phyloP scores from a whole-genome alignment of 2,329 filamentous ascomycete genomes.

The Aspergillus fischeri region DNA sequence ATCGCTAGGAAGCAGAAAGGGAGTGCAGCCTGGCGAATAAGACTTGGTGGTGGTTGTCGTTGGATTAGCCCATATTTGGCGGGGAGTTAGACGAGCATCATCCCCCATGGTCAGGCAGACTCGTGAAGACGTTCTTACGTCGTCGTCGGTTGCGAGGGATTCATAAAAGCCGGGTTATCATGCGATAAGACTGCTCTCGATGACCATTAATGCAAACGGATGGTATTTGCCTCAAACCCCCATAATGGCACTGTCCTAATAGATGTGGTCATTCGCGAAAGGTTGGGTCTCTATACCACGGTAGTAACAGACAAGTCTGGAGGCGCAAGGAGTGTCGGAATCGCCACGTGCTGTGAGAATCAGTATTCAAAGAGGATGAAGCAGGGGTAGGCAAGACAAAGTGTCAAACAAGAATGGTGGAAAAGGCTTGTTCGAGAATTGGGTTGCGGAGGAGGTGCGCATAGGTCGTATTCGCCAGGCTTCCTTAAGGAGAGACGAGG shows the following conservation, averaged over 20 bases:
- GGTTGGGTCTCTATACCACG: background rate
- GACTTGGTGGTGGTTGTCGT: conserved; percentile 34
- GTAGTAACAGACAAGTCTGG: background rate
- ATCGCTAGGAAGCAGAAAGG: conserved; percentile 58
- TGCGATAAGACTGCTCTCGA: background rate
- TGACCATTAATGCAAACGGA: background rate
- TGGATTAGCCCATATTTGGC: conserved; percentile 40
- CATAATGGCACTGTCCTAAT: background rate
- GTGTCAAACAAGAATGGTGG: background rate
- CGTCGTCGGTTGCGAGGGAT: conserved; percentile 3
- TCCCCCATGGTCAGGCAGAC: conserved; percentile 29
- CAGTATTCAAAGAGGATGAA: background rate
- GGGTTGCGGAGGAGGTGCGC: background rate
- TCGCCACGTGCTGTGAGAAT: background rate
- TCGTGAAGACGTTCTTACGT: conserved; percentile 7
- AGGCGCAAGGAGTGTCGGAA: background rate
- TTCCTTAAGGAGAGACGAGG: background rate
- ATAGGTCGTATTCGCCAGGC: background rate
- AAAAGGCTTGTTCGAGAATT: background rate
- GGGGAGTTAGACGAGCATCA: conserved; percentile 30
- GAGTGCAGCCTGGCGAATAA: conserved; percentile 53
- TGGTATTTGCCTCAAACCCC: background rate
- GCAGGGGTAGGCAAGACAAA: background rate
- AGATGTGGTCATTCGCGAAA: background rate
- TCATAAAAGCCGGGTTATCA: background rate